Conservation (phyloP, 495 filamentous ascomycete genomes). For the Penicillium ochrochloron region DNA sequence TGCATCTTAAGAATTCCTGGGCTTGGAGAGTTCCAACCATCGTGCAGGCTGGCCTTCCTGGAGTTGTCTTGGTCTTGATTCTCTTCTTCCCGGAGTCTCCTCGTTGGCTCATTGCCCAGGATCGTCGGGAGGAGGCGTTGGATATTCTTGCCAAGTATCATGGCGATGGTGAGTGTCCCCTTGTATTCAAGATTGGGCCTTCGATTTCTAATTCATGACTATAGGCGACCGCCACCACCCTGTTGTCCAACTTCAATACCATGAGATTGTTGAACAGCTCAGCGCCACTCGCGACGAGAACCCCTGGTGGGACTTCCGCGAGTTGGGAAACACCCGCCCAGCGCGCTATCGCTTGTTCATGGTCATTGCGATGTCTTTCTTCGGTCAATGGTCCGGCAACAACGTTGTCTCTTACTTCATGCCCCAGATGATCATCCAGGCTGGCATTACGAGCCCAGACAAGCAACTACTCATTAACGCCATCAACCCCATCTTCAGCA, state of each 20-base stretch:
- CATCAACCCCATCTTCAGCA: constrained; percentile 37
- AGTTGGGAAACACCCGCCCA: background rate
- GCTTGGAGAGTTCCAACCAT: constrained; percentile 50
- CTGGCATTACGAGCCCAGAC: constrained; percentile 43
- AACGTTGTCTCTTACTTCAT: constrained; percentile 23
- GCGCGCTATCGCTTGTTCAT: constrained; percentile 6
- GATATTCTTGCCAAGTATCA: constrained; percentile 58
- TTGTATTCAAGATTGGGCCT: background rate
- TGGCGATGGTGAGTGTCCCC: constrained; percentile 16
- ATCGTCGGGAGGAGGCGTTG: constrained; percentile 57
- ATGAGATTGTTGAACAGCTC: constrained; percentile 4
- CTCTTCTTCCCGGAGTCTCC: constrained; percentile 51
- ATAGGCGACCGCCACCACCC: constrained; percentile 6
- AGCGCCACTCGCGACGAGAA: constrained; percentile 3
- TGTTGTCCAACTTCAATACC: constrained; percentile 6
- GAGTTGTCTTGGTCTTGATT: constrained; percentile 44
- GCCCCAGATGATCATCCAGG: constrained; percentile 54
- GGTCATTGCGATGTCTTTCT: constrained; percentile 4
- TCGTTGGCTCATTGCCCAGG: constrained; percentile 49
- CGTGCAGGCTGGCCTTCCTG: constrained; percentile 37
- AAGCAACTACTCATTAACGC: constrained; percentile 42
- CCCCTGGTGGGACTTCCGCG: constrained; percentile 12
- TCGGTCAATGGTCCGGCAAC: constrained; percentile 25
- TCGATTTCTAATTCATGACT: background rate
- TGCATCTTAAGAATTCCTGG: constrained; percentile 29